A percentile compares a stretch with the other conserved stretches of the same genome.
phyloP scores from a whole-genome alignment of 306 rosid species.

The Quercus suber region DNA sequence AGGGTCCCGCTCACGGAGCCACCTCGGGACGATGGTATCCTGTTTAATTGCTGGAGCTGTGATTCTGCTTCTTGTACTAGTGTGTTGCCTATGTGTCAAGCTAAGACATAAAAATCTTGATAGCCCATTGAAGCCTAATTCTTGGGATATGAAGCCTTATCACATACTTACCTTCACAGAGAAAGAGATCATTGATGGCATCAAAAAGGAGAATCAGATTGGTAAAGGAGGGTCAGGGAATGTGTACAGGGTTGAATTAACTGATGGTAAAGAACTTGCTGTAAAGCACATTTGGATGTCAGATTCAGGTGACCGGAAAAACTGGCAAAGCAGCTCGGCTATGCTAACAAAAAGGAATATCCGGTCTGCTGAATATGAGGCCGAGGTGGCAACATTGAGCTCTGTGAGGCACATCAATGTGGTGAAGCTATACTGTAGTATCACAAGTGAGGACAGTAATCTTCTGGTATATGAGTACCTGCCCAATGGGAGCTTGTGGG shows the following conservation, averaged over 20 bases:
- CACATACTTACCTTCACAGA: constrained; percentile 63
- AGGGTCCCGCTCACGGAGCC: constrained; percentile 23
- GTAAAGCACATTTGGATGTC: constrained; percentile 82
- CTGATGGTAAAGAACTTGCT: constrained; percentile 58
- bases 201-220: constrained; percentile 61
- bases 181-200: constrained; percentile 53
- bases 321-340: constrained; percentile 49
- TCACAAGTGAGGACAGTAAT: constrained; percentile 82
- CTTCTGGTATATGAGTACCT: constrained; percentile 83
- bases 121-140: constrained; percentile 35
- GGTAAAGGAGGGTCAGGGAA: constrained; percentile 94
- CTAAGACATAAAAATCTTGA: constrained; percentile 36
- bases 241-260: constrained; percentile 62
- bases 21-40: constrained; percentile 29
- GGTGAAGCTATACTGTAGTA: constrained; percentile 88
- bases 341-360: constrained; percentile 42
- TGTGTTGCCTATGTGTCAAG: constrained; percentile 42
- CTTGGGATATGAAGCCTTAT: constrained; percentile 77
- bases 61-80: constrained; percentile 34
- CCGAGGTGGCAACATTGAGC: constrained; percentile 84
- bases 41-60: constrained; percentile 47
- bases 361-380: constrained; percentile 56
- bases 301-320: constrained; percentile 30
- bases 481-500: constrained; percentile 91
- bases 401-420: constrained; percentile 86